Conservation (phyloP, 2,329 filamentous ascomycete species). For the Byssothecium circinans region DNA sequence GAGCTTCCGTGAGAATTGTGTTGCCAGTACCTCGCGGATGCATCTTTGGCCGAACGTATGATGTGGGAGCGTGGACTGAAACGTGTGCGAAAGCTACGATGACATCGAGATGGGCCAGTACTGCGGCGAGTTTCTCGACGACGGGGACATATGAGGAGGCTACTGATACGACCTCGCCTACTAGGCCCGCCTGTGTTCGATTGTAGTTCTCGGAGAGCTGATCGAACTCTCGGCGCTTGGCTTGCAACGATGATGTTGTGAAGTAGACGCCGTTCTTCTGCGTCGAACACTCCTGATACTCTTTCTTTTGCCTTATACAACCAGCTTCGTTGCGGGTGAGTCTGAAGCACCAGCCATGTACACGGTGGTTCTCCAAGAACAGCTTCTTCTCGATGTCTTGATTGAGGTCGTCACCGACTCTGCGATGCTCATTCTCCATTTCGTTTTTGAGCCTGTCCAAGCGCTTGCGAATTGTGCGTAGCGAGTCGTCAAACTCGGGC, state of each 20-base stretch:
- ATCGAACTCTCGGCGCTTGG: conserved; percentile 85
- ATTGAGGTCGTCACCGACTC: conserved; percentile 76
- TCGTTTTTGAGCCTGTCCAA: conserved; percentile 80
- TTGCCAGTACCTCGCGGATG: conserved; percentile 85
- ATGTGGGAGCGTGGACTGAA: conserved; percentile 86
- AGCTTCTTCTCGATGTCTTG: conserved; percentile 98
- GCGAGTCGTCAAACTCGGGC: conserved; percentile 89
- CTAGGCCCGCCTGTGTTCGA: conserved; percentile 86
- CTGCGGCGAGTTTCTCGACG: conserved; percentile 81
- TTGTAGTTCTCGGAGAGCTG: conserved; percentile 95
- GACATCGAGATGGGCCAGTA: conserved; percentile 92
- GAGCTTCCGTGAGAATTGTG: conserved; percentile 87
- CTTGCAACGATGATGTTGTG: conserved; percentile 79
- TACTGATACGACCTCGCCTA: conserved; percentile 88
- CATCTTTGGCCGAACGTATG: conserved; percentile 89
- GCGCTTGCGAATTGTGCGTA: conserved; percentile 86
- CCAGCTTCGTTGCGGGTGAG: conserved; percentile 87
- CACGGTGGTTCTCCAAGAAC: conserved; percentile 93
- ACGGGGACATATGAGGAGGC: conserved; percentile 94
- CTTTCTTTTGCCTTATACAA: conserved; percentile 86
- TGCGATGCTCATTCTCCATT: conserved; percentile 79
- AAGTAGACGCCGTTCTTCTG: conserved; percentile 99
- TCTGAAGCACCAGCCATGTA: conserved; percentile 95
- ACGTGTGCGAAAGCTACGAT: conserved; percentile 92
- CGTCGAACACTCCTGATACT: conserved; percentile 93